A percentile compares a stretch with the other conserved stretches of the same genome.
phyloP scores from a whole-genome alignment of 352 stramenopile species.

The Globisporangium emineosum region DNA sequence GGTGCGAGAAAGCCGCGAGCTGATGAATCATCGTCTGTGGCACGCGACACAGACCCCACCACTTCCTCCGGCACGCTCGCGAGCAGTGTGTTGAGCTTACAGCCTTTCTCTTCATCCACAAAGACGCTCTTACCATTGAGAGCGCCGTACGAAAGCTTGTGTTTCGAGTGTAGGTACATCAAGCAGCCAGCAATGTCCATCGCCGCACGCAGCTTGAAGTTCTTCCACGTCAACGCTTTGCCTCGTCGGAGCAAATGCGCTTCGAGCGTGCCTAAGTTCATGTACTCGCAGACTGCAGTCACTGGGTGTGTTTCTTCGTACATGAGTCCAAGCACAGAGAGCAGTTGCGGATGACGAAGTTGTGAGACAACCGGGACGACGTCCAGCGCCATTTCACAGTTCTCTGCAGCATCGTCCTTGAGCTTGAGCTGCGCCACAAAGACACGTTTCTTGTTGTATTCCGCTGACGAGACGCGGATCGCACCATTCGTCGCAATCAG shows the following conservation, averaged over 20 bases:
- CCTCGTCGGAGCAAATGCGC: conserved; percentile 36
- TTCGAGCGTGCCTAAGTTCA: conserved; percentile 69
- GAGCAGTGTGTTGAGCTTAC: conserved; percentile 76
- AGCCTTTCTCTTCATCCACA: conserved; percentile 66
- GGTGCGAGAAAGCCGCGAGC: conserved; percentile 48
- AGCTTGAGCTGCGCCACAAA: conserved; percentile 52
- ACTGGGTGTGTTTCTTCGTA: conserved; percentile 59
- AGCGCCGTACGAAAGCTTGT: conserved; percentile 68
- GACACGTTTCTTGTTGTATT: conserved; percentile 51
- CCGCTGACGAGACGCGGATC: conserved; percentile 40
- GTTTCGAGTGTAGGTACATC: conserved; percentile 76
- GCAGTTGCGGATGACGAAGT: conserved; percentile 65
- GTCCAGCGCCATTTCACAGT: conserved; percentile 50
- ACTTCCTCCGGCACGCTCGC: conserved; percentile 48
- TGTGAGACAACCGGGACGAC: conserved; percentile 61
- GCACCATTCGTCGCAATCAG: conserved; percentile 44
- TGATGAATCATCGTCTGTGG: conserved; percentile 13
- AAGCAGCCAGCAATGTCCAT: conserved; percentile 59
- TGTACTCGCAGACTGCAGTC: conserved; percentile 65
- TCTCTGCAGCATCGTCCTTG: conserved; percentile 49
- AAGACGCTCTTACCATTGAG: conserved; percentile 69
- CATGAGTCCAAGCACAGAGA: conserved; percentile 57
- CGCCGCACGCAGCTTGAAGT: conserved; percentile 77
- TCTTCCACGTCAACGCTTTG: conserved; percentile 56
- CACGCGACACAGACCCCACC: not conserved